Conservation (phyloP, 2,329 filamentous ascomycete genomes). For the Fusarium sp. region DNA sequence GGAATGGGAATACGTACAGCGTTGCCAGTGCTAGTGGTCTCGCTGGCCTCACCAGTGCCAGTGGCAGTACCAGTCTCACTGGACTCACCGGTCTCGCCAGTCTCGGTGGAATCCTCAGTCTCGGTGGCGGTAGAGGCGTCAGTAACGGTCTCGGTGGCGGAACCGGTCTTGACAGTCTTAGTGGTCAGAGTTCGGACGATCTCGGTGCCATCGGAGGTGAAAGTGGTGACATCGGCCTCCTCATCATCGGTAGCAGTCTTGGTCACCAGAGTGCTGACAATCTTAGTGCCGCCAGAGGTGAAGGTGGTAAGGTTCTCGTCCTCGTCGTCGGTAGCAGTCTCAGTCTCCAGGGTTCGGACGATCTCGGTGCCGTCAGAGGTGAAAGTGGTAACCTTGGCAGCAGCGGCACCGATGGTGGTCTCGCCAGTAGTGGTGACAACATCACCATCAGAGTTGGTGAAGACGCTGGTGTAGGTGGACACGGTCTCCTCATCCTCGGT, state of each 20-base stretch:
- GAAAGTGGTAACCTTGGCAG: constrained; percentile 33
- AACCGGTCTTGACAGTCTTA: constrained; percentile 29
- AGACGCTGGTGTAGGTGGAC: constrained; percentile 43
- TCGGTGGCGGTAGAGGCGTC: constrained; percentile 30
- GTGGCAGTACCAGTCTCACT: constrained; percentile 22
- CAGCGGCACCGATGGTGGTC: constrained; percentile 21
- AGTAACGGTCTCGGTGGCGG: constrained; percentile 34
- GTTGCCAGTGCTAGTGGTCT: constrained; percentile 38
- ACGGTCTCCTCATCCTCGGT: constrained; percentile 40
- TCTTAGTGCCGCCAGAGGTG: constrained; percentile 25
- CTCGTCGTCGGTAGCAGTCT: constrained; percentile 20
- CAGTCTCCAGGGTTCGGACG: constrained; percentile 31
- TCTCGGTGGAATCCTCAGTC: constrained; percentile 19
- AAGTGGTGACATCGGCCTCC: constrained; percentile 23
- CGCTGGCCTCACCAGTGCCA: constrained; percentile 15
- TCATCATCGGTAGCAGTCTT: constrained; percentile 12
- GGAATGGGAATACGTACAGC: constrained; percentile 44
- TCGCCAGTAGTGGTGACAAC: constrained; percentile 33
- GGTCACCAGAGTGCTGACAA: constrained; percentile 14
- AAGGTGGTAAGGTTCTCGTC: constrained; percentile 31
- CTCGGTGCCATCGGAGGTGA: constrained; percentile 29
- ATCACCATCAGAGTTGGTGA: constrained; percentile 38
- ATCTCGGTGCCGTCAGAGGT: constrained; percentile 34
- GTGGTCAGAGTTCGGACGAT: constrained; percentile 34
- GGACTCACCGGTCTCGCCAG: constrained; percentile 15